These are phyloP conservation scores for Marchantia paleacea DNA, from an alignment of 225 moss, liverwort and hornwort genomes.

Conservation along the genomic window DNA sequence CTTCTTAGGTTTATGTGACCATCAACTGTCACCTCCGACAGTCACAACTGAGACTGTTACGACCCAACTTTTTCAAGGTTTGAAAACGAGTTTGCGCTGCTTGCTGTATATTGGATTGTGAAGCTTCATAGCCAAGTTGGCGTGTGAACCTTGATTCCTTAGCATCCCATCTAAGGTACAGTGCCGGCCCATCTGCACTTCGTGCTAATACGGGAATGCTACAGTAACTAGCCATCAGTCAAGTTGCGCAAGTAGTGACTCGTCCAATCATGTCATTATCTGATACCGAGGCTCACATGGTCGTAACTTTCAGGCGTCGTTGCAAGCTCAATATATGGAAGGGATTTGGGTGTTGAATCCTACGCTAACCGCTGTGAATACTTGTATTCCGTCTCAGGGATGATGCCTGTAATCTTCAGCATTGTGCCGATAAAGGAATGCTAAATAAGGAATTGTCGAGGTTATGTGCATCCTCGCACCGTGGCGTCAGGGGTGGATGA, in stretches of 20 bases:
- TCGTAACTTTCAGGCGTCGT: neutral
- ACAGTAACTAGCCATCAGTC: too few relatives aligned
- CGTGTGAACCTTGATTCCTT: too few relatives aligned
- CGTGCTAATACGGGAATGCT: neutral
- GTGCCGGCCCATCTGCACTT: neutral
- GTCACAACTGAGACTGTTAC: neutral
- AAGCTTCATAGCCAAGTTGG: too few relatives aligned
- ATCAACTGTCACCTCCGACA: neutral
- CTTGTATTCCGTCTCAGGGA: neutral
- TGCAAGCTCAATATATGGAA: neutral
- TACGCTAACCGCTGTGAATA: neutral
- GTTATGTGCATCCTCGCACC: neutral
- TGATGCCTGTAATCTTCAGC: neutral
- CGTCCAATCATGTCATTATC: too few relatives aligned
- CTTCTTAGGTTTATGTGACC: neutral
- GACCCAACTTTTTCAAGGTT: neutral
- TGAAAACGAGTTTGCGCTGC: too few relatives aligned
- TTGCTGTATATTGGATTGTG: too few relatives aligned
- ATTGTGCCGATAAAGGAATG: neutral
- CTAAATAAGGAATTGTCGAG: neutral
- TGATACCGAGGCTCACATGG: neutral
- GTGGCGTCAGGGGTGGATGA: neutral
- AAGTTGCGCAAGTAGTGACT: too few relatives aligned
- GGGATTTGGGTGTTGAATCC: neutral
- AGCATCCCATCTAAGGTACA: slow-evolving; percentile 13